Conservation (phyloP, 176 grass and related monocot species). For the Carex kokanica region DNA sequence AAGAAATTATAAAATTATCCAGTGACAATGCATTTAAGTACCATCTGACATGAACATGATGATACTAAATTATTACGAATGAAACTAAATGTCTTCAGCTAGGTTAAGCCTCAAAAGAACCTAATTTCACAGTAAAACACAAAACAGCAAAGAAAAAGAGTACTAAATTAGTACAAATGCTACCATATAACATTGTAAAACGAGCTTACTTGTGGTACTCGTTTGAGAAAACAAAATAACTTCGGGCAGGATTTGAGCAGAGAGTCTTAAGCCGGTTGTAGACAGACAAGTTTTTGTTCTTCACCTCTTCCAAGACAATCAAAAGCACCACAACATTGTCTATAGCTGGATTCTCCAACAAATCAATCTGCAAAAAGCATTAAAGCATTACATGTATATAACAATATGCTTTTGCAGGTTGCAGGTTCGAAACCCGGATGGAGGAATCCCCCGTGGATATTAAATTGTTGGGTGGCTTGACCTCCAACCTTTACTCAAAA, state of each 20-base stretch:
- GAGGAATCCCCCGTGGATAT: too few species aligned
- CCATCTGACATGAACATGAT: background rate
- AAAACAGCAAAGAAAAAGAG: background rate
- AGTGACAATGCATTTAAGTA: background rate
- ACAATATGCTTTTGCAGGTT: background rate
- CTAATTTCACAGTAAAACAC: background rate
- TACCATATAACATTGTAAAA: background rate
- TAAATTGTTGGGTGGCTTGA: too few species aligned
- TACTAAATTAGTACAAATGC: background rate
- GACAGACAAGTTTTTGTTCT: conserved; percentile 82
- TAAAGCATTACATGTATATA: background rate
- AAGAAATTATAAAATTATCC: background rate
- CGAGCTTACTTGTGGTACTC: conserved; percentile 63
- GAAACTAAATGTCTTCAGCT: background rate
- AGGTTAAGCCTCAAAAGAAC: background rate
- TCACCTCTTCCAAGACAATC: conserved; percentile 88
- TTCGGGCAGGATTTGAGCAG: conserved; percentile 66
- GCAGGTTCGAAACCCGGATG: too few species aligned
- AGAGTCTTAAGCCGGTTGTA: conserved; percentile 87
- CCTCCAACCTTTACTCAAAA: too few species aligned
- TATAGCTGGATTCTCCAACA: conserved; percentile 77
- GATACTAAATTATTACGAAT: background rate
- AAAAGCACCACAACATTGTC: conserved; percentile 87
- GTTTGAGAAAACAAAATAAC: conserved; percentile 89
- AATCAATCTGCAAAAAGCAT: conserved; percentile 60